Evolutionary conservation across 768 basidiomycete genomes (phyloP), one percentile per base, ranked within the genome.

Genomic region (Boletus insuetus): DNA sequence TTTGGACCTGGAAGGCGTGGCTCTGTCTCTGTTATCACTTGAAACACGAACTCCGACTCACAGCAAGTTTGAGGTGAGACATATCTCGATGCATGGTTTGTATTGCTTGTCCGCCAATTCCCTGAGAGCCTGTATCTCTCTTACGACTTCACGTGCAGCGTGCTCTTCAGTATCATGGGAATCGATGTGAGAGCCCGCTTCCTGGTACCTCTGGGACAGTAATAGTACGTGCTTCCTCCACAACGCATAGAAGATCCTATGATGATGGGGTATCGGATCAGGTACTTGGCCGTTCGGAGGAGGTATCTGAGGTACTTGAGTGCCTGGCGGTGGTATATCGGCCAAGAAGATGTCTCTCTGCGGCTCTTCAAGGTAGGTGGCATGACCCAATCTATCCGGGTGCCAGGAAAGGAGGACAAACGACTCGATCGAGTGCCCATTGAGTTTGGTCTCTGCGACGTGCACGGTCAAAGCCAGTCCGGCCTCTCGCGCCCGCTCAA

Each of bases 401-500:
- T 71, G 68, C 68, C 78, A 85, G 2, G 81, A 80, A 0, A 93
- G 78, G 13, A 93, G 72, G 37, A 73, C 66, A 10, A 80, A 69
- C 1, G 86, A 86, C 56, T 94, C 91, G 48, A 76, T 73, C 4
- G 76, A 8, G 82, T 70, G 64, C 82, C 83, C 26, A 70, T 63
- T 9, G 54, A 52, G 0, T 79, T 83, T 85, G 84, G 87, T 89
- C 79, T 94, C 91, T 2, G 91, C 89, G 49, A 93, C 85, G 68
- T 94, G 91, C 37, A 93, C 67, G 0, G 91, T 94, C n/a, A 91
- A 61, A 2, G 84, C 79, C 9, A 94, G 68, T 1, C 88, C 89
- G 1, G 79, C 83, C 37, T 66, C 74, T 53, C 79, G 83, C 1
- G 81, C 89, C 44, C 73, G 70, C 12, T 67, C 69, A 62, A 92